Conservation (phyloP, 2,329 filamentous ascomycete genomes). For the Phaeosphaeria sp. region DNA sequence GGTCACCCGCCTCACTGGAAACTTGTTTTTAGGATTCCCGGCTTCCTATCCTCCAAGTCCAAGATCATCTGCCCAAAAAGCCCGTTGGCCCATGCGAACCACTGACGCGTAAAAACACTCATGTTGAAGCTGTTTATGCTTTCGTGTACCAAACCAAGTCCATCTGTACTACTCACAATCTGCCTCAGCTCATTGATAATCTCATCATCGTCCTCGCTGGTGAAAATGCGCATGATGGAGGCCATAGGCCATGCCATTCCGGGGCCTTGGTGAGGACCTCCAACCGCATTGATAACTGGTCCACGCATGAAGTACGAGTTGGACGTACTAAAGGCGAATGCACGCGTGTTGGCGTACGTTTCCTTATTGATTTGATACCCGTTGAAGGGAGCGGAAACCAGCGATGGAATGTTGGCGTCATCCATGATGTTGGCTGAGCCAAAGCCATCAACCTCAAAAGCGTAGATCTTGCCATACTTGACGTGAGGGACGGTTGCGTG, state of each 20-base stretch:
- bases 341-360: slow-evolving; percentile 56
- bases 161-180: slow-evolving; percentile 56
- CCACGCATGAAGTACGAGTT: slow-evolving; percentile 61
- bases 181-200: slow-evolving; percentile 52
- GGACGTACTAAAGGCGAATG: slow-evolving; percentile 50
- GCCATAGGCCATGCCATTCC: slow-evolving; percentile 61
- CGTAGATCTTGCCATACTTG: slow-evolving; percentile 51
- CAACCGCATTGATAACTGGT: slow-evolving; percentile 56
- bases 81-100: slow-evolving; percentile 61
- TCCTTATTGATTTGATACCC: slow-evolving; percentile 58
- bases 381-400: slow-evolving; percentile 69
- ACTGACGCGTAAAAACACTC: slow-evolving; percentile 57
- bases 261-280: slow-evolving; percentile 56
- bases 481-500: slow-evolving; percentile 51
- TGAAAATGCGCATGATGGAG: slow-evolving; percentile 58
- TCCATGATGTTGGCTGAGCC: slow-evolving; percentile 67
- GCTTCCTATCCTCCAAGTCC: slow-evolving; percentile 53
- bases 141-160: slow-evolving; percentile 59
- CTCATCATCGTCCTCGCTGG: slow-evolving; percentile 56
- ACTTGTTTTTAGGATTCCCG: slow-evolving; percentile 50
- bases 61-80: slow-evolving; percentile 59
- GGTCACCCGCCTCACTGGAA: slow-evolving; percentile 46
- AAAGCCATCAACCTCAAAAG: slow-evolving; percentile 58
- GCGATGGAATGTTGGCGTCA: slow-evolving; percentile 73
- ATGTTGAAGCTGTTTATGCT: slow-evolving; percentile 58